These are phyloP conservation scores for Plantago elongata DNA, from an alignment of 257 asterid species.

Conservation along the genomic window DNA sequence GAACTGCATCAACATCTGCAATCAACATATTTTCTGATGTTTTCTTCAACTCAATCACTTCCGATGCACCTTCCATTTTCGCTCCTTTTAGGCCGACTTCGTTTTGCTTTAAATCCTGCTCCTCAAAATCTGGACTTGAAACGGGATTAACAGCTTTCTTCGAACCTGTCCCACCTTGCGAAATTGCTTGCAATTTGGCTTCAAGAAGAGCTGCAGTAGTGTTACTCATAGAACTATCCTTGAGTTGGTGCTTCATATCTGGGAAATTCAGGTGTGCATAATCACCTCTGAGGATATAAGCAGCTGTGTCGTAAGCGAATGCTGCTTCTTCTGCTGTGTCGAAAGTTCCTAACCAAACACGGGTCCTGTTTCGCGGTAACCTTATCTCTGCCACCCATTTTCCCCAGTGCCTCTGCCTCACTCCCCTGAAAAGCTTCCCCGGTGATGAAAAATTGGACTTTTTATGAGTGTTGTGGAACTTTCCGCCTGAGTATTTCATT, in stretches of 20 bases:
- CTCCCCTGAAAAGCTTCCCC: slow-evolving; percentile 59
- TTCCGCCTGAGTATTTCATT: slow-evolving; percentile 36
- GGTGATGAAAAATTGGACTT: slow-evolving; percentile 18
- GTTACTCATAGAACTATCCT: slow-evolving; percentile 23
- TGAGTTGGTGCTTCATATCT: slow-evolving; percentile 32
- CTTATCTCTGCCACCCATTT: slow-evolving; percentile 57
- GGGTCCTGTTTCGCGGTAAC: slow-evolving; percentile 37
- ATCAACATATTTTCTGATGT: slow-evolving; percentile 21
- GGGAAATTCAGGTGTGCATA: slow-evolving; percentile 50
- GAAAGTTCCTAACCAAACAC: slow-evolving; percentile 50
- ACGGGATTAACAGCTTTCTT: slow-evolving; percentile 4
- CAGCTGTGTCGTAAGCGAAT: slow-evolving; percentile 44
- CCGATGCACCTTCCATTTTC: not conserved
- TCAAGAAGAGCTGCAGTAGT: slow-evolving; percentile 43
- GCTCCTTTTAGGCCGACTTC: not conserved
- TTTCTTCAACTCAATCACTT: slow-evolving; percentile 23
- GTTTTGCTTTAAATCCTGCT: not conserved
- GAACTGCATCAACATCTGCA: slow-evolving; percentile 46
- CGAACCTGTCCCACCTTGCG: slow-evolving; percentile 1
- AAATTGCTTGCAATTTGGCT: slow-evolving; percentile 36
- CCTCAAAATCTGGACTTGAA: not conserved
- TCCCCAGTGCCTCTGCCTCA: slow-evolving; percentile 56
- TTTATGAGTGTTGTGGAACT: slow-evolving; percentile 4
- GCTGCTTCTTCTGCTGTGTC: slow-evolving; percentile 52
- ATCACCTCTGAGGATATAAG: slow-evolving; percentile 41